Percentiles rank a stretch among this genome's conserved stretches.
Evolutionary conservation across 1,139 yeast genomes (phyloP).

Genomic region (Lodderomyces parapsilosis): DNA sequence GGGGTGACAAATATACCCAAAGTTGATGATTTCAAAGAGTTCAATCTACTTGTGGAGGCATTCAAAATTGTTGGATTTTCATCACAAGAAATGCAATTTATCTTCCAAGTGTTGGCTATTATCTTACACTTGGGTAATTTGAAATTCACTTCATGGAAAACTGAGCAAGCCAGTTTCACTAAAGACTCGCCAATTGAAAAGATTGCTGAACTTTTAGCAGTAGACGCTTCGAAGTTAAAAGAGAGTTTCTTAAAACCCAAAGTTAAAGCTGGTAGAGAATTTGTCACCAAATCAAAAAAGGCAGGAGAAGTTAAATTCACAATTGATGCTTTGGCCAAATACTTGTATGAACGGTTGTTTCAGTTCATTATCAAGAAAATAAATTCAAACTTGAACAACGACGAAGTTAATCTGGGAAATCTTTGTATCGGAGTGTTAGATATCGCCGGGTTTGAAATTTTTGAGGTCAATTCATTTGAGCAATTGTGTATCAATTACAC

Average conservation of each 20-base stretch:
- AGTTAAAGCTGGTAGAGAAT: conserved; percentile 90
- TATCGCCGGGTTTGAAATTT: conserved; percentile 97
- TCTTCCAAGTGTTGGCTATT: conserved; percentile 69
- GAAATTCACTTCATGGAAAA: conserved; percentile 64
- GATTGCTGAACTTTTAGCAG: conserved; percentile 65
- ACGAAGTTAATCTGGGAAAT: conserved; percentile 32
- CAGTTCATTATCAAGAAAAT: conserved; percentile 74
- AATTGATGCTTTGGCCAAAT: conserved; percentile 84
- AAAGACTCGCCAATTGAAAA: conserved; percentile 52
- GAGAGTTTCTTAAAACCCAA: conserved; percentile 66
- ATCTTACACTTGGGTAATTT: conserved; percentile 87
- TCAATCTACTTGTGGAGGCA: conserved; percentile 58
- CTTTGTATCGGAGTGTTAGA: conserved; percentile 91
- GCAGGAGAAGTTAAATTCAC: conserved; percentile 80
- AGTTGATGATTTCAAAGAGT: conserved; percentile 74
- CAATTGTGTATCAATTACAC: conserved; percentile 96
- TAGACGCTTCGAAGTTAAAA: conserved; percentile 57
- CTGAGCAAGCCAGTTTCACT: conserved; percentile 79
- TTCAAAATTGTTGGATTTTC: conserved; percentile 73
- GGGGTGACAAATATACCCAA: conserved; percentile 54
- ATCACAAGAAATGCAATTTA: conserved; percentile 51
- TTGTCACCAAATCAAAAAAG: conserved; percentile 75
- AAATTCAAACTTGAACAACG: conserved; percentile 59
- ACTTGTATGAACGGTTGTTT: conserved; percentile 82
- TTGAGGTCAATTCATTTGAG: conserved; percentile 87